phyloP scores from a whole-genome alignment of 306 rosid genomes.

The Cucumis hystrix region DNA sequence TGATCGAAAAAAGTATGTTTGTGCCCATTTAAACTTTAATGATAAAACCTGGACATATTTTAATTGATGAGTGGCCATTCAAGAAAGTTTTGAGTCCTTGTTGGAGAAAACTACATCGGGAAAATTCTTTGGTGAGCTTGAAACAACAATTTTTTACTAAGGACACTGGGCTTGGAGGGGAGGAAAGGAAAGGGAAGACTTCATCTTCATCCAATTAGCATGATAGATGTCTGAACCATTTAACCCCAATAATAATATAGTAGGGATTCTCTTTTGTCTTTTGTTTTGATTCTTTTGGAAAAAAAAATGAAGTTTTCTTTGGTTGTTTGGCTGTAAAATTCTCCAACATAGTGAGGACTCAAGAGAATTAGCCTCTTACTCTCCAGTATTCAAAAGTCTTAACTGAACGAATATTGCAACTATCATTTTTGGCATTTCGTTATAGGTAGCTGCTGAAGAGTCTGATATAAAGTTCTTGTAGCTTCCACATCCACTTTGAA shows the following conservation, averaged over 20 bases:
- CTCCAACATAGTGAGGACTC: not conserved
- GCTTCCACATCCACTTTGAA: not conserved
- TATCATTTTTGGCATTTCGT: not conserved
- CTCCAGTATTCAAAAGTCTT: not conserved
- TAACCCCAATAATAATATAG: not conserved
- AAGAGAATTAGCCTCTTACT: not conserved
- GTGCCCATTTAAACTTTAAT: not conserved
- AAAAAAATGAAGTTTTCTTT: not conserved
- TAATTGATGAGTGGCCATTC: not conserved
- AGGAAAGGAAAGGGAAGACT: not conserved
- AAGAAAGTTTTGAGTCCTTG: not conserved
- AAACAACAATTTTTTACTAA: too few species aligned
- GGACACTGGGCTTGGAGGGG: not conserved
- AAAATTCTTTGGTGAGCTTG: not conserved
- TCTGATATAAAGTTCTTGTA: not conserved
- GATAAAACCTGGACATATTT: not conserved
- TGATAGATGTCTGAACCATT: not conserved
- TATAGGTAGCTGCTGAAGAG: not conserved
- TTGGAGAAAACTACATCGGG: not conserved
- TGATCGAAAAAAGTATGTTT: not conserved
- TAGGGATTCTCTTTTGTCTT: not conserved
- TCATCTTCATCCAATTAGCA: not conserved
- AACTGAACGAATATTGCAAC: not conserved
- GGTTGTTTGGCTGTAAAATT: not conserved
- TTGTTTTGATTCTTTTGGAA: too few species aligned